Evolutionary conservation across 169 alveolate species (phyloP).

Genomic region (Cyclospora cayetanensis): DNA sequence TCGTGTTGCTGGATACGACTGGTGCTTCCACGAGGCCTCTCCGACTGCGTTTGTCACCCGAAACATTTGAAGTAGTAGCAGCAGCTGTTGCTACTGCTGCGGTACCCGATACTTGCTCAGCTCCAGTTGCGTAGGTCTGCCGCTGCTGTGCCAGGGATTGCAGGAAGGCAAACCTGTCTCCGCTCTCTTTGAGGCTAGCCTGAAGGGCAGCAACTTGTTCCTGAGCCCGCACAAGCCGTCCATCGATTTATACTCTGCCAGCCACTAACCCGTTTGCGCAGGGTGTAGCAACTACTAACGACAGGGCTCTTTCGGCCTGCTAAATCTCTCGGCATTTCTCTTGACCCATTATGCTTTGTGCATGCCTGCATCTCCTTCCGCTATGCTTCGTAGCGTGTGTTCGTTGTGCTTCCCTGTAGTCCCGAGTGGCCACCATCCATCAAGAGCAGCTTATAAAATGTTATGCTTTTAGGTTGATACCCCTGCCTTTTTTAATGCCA

Average conservation of each 20-base stretch:
- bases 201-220: conserved; percentile 38
- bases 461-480: too few species aligned
- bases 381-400: neutral
- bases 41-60: neutral
- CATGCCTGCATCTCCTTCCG: too few species aligned
- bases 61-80: neutral
- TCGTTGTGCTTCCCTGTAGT: neutral
- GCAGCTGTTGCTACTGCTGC: neutral
- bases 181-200: conserved; percentile 36
- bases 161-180: conserved; percentile 26
- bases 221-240: neutral
- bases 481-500: too few species aligned
- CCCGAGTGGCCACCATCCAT: too few species aligned
- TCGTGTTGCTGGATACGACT: too few species aligned
- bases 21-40: neutral
- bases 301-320: too few species aligned
- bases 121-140: neutral
- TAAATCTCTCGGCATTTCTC: too few species aligned
- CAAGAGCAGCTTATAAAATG: too few species aligned
- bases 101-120: neutral
- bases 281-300: too few species aligned
- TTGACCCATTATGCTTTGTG: too few species aligned
- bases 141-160: conserved; percentile 8
- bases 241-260: neutral
- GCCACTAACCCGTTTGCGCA: too few species aligned